Base-by-base conservation (phyloP, 2,329 filamentous ascomycete species). In the Aspergillus ochraceus region DNA sequence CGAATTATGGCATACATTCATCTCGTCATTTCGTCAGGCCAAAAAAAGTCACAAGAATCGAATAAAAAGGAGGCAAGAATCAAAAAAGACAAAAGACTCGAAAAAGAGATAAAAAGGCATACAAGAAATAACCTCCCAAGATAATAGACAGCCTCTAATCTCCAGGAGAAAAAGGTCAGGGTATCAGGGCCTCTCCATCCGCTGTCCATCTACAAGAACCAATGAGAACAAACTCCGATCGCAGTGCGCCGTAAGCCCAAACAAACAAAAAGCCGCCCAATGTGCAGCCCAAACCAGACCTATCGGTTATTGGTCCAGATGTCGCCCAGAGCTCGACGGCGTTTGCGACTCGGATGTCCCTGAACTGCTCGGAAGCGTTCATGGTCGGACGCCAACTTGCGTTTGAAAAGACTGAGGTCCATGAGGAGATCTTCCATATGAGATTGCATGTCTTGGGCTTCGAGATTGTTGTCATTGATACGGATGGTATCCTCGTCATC, bases 371-470 rank as follows among this genome's bases (percentile, higher is more conserved):
- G 71, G 58, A 78, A 79, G 58, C 76, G 71, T 51, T 78, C 74
- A 62, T 77, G 74, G 42, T 98, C 95, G 68, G 95, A 92, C 6
- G 86, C 88, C 63, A 98, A 87, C 79, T 97, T 98, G 69, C 87
- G 87, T 74, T 89, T 89, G 79, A 96, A 96, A 71, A 94, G 74
- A 30, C 84, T 85, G 57, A 96, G 73, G 68, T 98, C 93, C 67
- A 88, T 87, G 64, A 99, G 81, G 70, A 98, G 84, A 39, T 89
- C 88, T 66, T 93, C 87, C 82, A 96, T 94, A 70, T 91, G 87
- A n/a, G 88, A 87, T 71, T 97, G 91, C 79, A 93, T 85, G 63
- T 93, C 83, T 45, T 78, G 72, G 0, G 82, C 83, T 50, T 86
- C 80, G 19, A 69, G 66, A 12, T 81, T 74, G 51, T 68, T 73